Conservation (phyloP, 257 asterid species). For the Nicotiana attenuata region DNA sequence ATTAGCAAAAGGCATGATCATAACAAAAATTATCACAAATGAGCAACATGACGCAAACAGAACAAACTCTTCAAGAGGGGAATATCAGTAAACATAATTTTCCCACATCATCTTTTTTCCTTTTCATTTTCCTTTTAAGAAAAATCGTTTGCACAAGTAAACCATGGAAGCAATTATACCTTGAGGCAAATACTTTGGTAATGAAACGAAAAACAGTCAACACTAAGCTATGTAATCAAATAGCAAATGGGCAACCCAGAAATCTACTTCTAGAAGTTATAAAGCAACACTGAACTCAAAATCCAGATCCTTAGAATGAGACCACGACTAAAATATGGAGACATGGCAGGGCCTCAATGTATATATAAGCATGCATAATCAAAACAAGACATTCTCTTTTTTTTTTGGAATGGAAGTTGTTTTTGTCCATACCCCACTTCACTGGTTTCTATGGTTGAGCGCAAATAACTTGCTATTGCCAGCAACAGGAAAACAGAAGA, state of each 20-base stretch:
- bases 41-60: background rate
- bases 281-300: background rate
- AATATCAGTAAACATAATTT: background rate
- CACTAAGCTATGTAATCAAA: background rate
- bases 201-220: background rate
- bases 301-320: background rate
- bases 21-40: background rate
- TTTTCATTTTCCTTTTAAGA: background rate
- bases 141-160: background rate
- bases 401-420: background rate
- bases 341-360: background rate
- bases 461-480: background rate
- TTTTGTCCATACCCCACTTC: background rate
- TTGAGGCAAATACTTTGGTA: background rate
- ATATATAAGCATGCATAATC: background rate
- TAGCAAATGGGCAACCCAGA: constrained; percentile 1
- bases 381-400: background rate
- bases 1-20: background rate
- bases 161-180: background rate
- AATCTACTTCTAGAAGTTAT: background rate
- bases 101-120: background rate
- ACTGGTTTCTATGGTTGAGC: background rate
- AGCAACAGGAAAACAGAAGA: background rate
- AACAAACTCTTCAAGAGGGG: background rate
- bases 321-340: background rate